Percentiles rank a stretch among this genome's conserved stretches.
Evolutionary conservation across 176 grass and related monocot genomes (phyloP).

Genomic region (Eremochloa ophiuroides): DNA sequence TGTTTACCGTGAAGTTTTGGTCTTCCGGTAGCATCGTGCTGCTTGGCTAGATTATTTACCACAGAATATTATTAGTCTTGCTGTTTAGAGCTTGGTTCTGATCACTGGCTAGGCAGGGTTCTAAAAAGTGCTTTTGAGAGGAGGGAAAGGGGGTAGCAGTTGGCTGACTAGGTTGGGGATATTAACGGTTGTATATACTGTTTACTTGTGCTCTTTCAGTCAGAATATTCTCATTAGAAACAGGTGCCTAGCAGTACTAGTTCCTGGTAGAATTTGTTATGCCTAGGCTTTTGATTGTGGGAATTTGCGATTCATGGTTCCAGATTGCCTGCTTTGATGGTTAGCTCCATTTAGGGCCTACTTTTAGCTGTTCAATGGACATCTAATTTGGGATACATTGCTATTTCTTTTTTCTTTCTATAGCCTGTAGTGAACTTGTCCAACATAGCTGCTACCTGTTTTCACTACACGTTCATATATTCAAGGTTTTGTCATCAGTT

Average conservation of each 20-base stretch:
- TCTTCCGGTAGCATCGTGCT: not conserved
- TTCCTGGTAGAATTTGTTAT: not conserved
- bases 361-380: not conserved
- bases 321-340: not conserved
- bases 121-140: not conserved
- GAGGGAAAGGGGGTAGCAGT: not conserved
- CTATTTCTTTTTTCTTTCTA: not conserved
- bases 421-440: not conserved
- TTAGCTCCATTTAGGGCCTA: not conserved
- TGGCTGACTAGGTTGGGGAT: not conserved
- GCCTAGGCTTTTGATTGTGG: not conserved
- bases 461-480: not conserved
- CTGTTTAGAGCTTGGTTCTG: not conserved
- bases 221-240: not conserved
- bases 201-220: not conserved
- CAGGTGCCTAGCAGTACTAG: not conserved
- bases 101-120: not conserved
- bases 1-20: not conserved
- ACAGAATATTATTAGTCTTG: not conserved
- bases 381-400: not conserved
- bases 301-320: not conserved
- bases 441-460: not conserved
- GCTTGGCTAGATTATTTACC: conserved; percentile 12
- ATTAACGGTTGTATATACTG: not conserved
- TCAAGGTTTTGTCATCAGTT: not conserved